phyloP scores from a whole-genome alignment of 1,284 basidiomycete genomes.

The Marasmius tenuissimus region DNA sequence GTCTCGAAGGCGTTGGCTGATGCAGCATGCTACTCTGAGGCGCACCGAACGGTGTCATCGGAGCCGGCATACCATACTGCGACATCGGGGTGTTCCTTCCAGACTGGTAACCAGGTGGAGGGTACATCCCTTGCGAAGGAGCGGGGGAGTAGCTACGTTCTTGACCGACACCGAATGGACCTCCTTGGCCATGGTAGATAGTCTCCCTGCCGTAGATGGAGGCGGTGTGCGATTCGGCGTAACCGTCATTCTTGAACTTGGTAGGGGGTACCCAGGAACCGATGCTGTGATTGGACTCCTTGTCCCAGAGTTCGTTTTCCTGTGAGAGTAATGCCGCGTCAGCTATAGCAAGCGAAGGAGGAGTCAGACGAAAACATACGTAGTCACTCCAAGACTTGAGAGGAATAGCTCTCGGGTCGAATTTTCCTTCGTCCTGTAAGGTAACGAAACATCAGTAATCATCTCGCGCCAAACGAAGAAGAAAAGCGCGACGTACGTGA shows the following conservation, averaged over 20 bases:
- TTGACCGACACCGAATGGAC: neutral
- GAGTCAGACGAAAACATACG: constrained; percentile 37
- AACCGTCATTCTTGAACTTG: constrained; percentile 67
- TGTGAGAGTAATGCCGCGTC: constrained; percentile 24
- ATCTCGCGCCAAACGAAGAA: neutral
- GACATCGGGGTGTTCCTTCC: constrained; percentile 74
- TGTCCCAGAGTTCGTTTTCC: constrained; percentile 97
- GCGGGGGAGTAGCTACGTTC: constrained; percentile 64
- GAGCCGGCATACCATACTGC: constrained; percentile 21
- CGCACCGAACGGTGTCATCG: constrained; percentile 32
- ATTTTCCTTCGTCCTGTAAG: constrained; percentile 90
- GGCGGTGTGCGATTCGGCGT: constrained; percentile 70
- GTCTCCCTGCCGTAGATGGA: constrained; percentile 84
- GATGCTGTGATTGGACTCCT: constrained; percentile 90
- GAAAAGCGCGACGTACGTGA: constrained; percentile 61
- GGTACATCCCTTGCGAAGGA: constrained; percentile 60
- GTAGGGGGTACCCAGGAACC: constrained; percentile 80
- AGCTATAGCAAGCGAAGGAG: neutral
- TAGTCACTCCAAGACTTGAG: constrained; percentile 97
- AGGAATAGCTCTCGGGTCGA: constrained; percentile 89
- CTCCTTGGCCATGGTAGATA: constrained; percentile 57
- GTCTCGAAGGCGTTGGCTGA: constrained; percentile 65
- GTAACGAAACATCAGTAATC: constrained; percentile 12
- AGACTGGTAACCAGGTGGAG: constrained; percentile 71
- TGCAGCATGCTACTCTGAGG: constrained; percentile 33